These are phyloP conservation scores for Croton setiger DNA, from an alignment of 441 rosid genomes.

Conservation along the genomic window DNA sequence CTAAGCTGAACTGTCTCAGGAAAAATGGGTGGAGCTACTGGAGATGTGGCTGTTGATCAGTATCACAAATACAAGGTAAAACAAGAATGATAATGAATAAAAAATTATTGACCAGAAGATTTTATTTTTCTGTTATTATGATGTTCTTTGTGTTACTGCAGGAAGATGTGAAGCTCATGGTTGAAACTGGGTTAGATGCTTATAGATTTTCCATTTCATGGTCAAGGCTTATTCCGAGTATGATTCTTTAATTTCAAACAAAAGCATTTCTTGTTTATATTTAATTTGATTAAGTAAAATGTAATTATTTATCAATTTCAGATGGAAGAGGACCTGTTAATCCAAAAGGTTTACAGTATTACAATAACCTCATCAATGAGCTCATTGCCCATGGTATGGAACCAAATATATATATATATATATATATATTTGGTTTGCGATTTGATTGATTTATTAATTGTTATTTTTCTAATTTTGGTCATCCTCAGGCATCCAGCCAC, in stretches of 20 bases:
- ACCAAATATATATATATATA: too few species aligned
- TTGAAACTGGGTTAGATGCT: slow-evolving; percentile 49
- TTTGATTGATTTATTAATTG: neutral
- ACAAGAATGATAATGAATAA: neutral
- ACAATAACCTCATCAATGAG: slow-evolving; percentile 57
- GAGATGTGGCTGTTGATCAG: slow-evolving; percentile 54
- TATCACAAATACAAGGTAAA: slow-evolving; percentile 82
- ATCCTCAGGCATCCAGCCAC: slow-evolving; percentile 58
- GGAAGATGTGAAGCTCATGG: slow-evolving; percentile 76
- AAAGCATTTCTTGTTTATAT: neutral
- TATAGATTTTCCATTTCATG: slow-evolving; percentile 75
- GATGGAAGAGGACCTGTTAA: slow-evolving; percentile 74
- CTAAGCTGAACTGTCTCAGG: slow-evolving; percentile 33
- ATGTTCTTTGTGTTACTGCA: slow-evolving; percentile 9
- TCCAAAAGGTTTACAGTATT: slow-evolving; percentile 52
- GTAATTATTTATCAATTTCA: slow-evolving; percentile 18
- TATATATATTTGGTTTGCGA: neutral
- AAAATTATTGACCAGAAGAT: neutral
- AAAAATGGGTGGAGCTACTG: slow-evolving; percentile 27
- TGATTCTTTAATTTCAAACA: neutral
- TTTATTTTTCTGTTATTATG: neutral
- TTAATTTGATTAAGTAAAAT: neutral
- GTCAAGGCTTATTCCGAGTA: slow-evolving; percentile 74
- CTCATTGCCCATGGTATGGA: slow-evolving; percentile 47
- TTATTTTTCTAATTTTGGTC: neutral